Evolutionary conservation across 2,329 filamentous ascomycete genomes (phyloP).

Genomic region (Podosphaera xanthii): DNA sequence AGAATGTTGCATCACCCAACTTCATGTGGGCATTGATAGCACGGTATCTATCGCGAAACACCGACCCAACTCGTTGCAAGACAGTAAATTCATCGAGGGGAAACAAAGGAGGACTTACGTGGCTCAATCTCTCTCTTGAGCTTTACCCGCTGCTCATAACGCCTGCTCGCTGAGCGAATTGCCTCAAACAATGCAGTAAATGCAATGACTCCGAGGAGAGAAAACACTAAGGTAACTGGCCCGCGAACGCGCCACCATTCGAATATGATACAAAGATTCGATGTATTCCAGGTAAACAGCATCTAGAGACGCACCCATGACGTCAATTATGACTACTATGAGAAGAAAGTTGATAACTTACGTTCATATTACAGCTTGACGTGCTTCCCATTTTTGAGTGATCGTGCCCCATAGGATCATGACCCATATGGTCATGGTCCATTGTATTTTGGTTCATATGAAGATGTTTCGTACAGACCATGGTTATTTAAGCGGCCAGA

Average conservation of each 20-base stretch:
- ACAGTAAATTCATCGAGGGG: not conserved
- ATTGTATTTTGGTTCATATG: not conserved
- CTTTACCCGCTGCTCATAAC: constrained; percentile 38
- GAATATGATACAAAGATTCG: constrained; percentile 91
- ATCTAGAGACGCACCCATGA: constrained; percentile 32
- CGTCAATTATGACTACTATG: too few relatives aligned
- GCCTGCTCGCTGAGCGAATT: constrained; percentile 51
- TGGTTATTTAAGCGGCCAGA: not conserved
- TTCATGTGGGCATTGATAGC: not conserved
- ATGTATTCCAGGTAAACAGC: constrained; percentile 93
- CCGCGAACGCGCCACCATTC: constrained; percentile 67
- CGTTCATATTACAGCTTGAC: constrained; percentile 1
- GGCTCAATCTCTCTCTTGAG: constrained; percentile 10
- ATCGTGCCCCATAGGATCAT: not conserved
- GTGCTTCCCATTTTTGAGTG: not conserved
- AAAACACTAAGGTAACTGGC: constrained; percentile 52
- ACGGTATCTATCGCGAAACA: not conserved
- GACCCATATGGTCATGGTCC: not conserved
- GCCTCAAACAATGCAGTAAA: constrained; percentile 86
- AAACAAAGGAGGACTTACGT: constrained; percentile 12
- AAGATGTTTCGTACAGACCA: not conserved
- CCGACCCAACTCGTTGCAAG: not conserved
- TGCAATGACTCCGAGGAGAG: constrained; percentile 59
- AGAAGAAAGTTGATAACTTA: not conserved
- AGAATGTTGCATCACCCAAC: not conserved